Conservation (phyloP, 331 rosid species). For the Rosa hybrid region DNA sequence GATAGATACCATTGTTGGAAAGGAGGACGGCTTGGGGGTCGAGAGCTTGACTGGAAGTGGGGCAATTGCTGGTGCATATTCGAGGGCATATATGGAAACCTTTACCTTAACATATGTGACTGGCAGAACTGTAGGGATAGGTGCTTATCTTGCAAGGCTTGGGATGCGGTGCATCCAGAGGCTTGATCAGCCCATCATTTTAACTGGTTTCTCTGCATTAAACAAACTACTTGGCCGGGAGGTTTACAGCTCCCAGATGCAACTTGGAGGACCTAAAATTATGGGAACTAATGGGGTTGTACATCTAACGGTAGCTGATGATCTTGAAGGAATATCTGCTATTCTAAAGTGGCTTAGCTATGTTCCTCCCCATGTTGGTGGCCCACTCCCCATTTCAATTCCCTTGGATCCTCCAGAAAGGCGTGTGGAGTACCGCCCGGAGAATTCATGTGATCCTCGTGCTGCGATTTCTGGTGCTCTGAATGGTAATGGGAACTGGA, state of each 20-base stretch:
- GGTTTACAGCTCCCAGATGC: constrained; percentile 99
- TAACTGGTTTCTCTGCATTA: constrained; percentile 94
- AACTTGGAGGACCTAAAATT: constrained; percentile 98
- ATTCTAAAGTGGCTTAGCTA: constrained; percentile 98
- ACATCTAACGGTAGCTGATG: constrained; percentile 95
- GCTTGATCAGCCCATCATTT: constrained; percentile 98
- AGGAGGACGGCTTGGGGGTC: constrained; percentile 95
- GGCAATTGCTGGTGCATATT: constrained; percentile 95
- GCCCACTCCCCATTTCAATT: constrained; percentile 79
- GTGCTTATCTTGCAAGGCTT: constrained; percentile 99
- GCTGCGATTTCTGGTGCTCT: constrained; percentile 80
- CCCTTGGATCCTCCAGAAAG: constrained; percentile 93
- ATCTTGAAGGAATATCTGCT: constrained; percentile 95
- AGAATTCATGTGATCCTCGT: constrained; percentile 97
- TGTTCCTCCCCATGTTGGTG: constrained; percentile 83
- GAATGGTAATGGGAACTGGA: constrained; percentile 74
- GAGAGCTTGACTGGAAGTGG: constrained; percentile 98
- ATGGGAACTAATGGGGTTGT: constrained; percentile 99
- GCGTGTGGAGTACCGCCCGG: constrained; percentile 82
- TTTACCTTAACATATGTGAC: constrained; percentile 95
- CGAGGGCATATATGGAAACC: constrained; percentile 94
- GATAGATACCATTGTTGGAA: constrained; percentile 94
- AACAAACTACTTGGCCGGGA: constrained; percentile 99
- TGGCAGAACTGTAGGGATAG: constrained; percentile 97
- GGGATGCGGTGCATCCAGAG: constrained; percentile 99